Percentiles rank a stretch among this genome's conserved stretches.
Conservation (phyloP, 495 filamentous ascomycete genomes). For the Geoglossum glabrum region DNA sequence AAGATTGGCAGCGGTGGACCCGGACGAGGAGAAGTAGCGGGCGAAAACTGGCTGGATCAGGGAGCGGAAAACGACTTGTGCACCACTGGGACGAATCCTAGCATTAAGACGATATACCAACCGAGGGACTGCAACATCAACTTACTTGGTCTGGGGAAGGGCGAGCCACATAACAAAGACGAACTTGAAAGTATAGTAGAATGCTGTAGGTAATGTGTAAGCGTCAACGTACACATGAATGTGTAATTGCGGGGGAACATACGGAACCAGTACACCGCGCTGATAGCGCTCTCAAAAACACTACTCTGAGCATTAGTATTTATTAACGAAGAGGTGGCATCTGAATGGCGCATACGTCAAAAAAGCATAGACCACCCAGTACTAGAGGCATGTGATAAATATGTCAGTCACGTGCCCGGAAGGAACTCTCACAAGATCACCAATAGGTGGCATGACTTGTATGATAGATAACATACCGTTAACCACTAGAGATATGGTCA, state of each 20-base stretch:
- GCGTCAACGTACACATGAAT: neutral
- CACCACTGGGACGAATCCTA: conserved; percentile 39
- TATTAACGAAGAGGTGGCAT: neutral
- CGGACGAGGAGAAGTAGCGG: conserved; percentile 60
- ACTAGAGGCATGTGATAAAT: conserved; percentile 28
- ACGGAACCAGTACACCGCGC: conserved; percentile 97
- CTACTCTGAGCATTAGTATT: conserved; percentile 15
- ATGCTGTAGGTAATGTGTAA: conserved; percentile 28
- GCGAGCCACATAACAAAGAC: conserved; percentile 90
- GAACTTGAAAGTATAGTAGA: conserved; percentile 99
- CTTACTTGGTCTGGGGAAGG: conserved; percentile 80
- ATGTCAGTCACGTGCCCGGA: conserved; percentile 16
- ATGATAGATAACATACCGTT: conserved; percentile 35
- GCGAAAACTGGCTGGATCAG: conserved; percentile 79
- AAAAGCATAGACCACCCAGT: conserved; percentile 94
- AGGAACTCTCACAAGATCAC: neutral
- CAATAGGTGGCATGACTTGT: neutral
- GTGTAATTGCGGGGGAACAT: conserved; percentile 11
- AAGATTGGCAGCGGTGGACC: conserved; percentile 71
- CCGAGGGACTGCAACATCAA: conserved; percentile 8
- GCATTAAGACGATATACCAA: conserved; percentile 13
- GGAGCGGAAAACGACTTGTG: conserved; percentile 89
- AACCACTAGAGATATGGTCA: conserved; percentile 31
- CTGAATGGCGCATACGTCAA: conserved; percentile 41
- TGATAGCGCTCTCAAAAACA: conserved; percentile 80